Evolutionary conservation across 108 stramenopile genomes (phyloP).

Genomic region (Discostella stelligeroides): DNA sequence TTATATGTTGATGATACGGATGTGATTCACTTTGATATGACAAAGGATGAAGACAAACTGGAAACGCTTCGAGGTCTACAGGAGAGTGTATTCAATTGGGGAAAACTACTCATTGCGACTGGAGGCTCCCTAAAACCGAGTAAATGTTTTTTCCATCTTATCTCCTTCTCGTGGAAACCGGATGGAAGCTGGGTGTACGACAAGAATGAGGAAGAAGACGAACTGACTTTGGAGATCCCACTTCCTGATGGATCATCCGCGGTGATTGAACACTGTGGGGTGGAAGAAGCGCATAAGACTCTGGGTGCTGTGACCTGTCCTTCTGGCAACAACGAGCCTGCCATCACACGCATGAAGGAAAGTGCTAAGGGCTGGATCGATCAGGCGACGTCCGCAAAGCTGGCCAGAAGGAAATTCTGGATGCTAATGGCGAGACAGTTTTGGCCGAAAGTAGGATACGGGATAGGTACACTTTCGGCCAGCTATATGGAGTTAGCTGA

Average conservation of each 20-base stretch:
- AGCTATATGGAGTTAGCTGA: no score
- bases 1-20: no score
- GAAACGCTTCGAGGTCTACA: not conserved
- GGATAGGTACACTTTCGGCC: no score
- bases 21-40: not conserved
- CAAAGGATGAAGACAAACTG: not conserved
- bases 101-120: not conserved
- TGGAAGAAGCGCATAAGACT: not conserved
- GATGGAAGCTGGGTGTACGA: slow-evolving; percentile 9
- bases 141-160: slow-evolving; percentile 12
- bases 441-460: slow-evolving; percentile 2
- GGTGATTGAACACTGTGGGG: no score
- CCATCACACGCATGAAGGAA: not conserved
- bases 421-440: not conserved
- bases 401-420: not conserved
- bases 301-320: slow-evolving; percentile 1
- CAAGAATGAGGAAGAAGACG: not conserved
- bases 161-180: slow-evolving; percentile 5
- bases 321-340: not conserved
- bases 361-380: not conserved
- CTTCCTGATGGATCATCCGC: not conserved
- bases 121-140: slow-evolving; percentile 16
- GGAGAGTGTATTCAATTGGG: no score
- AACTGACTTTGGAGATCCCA: not conserved
- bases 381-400: not conserved